Conservation (phyloP, 83 land plant genomes). For the Picea engelmannii region DNA sequence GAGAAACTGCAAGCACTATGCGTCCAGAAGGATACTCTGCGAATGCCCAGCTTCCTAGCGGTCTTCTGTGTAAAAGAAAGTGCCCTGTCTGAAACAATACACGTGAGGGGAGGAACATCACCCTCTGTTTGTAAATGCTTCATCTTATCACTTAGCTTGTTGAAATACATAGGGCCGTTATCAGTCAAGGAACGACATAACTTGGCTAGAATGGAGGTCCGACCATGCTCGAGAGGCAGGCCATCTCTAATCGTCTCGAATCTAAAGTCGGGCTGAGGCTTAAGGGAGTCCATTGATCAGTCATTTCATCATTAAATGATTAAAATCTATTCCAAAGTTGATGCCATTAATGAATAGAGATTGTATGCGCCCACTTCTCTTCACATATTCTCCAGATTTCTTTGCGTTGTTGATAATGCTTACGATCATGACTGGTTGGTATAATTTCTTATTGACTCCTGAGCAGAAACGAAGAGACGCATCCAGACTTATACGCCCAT, state of each 20-base stretch:
- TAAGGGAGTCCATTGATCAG: neutral
- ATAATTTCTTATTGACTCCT: too few species aligned
- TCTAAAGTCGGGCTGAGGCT: neutral
- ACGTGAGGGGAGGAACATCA: conserved; percentile 16
- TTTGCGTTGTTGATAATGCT: too few species aligned
- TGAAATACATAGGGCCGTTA: neutral
- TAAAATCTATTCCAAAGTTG: too few species aligned
- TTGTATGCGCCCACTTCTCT: too few species aligned
- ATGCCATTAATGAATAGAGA: too few species aligned
- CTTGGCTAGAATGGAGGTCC: neutral
- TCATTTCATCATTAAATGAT: too few species aligned
- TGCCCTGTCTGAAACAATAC: conserved; percentile 17
- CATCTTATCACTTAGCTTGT: neutral
- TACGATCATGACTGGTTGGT: too few species aligned
- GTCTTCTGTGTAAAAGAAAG: conserved; percentile 17
- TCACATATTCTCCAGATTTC: too few species aligned
- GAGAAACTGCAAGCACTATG: conserved; percentile 21
- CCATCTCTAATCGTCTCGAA: conserved; percentile 30
- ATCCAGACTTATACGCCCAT: too few species aligned
- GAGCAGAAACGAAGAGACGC: too few species aligned
- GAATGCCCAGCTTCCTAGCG: conserved; percentile 17
- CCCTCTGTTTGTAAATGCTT: neutral
- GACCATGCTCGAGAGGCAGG: conserved; percentile 1
- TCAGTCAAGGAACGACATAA: neutral
- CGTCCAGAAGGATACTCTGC: conserved; percentile 17